A percentile compares a stretch with the other conserved stretches of the same genome.
Evolutionary conservation across 345 rosid species (phyloP).

Genomic region (Linum tenue): DNA sequence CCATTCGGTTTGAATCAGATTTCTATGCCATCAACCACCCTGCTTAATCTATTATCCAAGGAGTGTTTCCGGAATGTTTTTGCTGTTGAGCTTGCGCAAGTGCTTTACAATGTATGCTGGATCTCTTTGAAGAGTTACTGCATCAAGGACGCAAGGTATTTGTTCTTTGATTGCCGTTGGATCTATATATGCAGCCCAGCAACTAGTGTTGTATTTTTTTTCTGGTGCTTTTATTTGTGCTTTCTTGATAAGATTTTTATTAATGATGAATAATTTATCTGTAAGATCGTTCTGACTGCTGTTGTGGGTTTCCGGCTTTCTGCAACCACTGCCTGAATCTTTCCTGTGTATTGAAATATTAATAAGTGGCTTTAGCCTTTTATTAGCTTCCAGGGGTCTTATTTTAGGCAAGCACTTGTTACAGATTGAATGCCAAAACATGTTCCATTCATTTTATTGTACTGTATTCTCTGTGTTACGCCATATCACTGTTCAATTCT

Average conservation of each 20-base stretch:
- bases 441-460: neutral
- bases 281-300: too few relatives aligned
- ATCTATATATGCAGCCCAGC: neutral
- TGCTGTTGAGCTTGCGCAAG: constrained; percentile 56
- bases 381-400: too few relatives aligned
- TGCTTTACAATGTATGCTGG: constrained; percentile 61
- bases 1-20: constrained; percentile 22
- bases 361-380: constrained; percentile 4
- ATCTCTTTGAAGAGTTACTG: constrained; percentile 40
- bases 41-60: constrained; percentile 58
- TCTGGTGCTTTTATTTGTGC: too few relatives aligned
- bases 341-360: too few relatives aligned
- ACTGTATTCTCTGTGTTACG: neutral
- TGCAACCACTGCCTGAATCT: too few relatives aligned
- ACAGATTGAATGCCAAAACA: too few relatives aligned
- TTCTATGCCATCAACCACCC: constrained; percentile 19
- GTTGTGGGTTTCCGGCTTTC: too few relatives aligned
- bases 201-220: too few relatives aligned
- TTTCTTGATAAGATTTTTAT: too few relatives aligned
- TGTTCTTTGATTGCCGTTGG: neutral
- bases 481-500: too few relatives aligned
- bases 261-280: too few relatives aligned
- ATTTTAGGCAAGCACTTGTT: too few relatives aligned
- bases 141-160: constrained; percentile 51
- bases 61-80: constrained; percentile 52